These are phyloP conservation scores for Trichoderma gamsii DNA, from an alignment of 495 filamentous ascomycete genomes.

Conservation along the genomic window DNA sequence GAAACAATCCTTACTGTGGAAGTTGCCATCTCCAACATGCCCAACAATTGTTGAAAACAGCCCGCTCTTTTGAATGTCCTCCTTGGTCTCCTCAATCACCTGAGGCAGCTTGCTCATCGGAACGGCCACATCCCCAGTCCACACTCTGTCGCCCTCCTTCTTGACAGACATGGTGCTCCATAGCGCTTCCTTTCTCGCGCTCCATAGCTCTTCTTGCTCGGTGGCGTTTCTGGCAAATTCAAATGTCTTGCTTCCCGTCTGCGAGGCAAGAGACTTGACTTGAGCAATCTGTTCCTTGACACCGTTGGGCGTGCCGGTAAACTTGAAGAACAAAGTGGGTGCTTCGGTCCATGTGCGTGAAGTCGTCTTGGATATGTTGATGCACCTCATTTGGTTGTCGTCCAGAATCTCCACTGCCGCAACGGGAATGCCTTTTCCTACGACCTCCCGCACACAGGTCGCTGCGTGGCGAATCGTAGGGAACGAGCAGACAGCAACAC, in stretches of 20 bases:
- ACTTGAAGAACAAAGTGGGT: conserved; percentile 95
- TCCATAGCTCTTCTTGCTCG: conserved; percentile 78
- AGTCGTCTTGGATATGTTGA: conserved; percentile 75
- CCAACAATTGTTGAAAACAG: conserved; percentile 67
- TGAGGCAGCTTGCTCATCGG: conserved; percentile 65
- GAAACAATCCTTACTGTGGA: conserved; percentile 51
- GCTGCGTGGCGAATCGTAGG: conserved; percentile 71
- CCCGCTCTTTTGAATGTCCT: conserved; percentile 59
- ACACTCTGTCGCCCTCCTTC: conserved; percentile 58
- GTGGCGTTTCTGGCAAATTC: conserved; percentile 66
- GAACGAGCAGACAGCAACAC: conserved; percentile 84
- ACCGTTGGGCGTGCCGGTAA: conserved; percentile 63
- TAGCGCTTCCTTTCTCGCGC: conserved; percentile 77
- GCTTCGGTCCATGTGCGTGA: conserved; percentile 65
- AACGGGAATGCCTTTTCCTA: conserved; percentile 73
- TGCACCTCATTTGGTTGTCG: conserved; percentile 89
- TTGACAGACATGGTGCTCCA: conserved; percentile 63
- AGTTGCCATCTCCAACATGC: conserved; percentile 84
- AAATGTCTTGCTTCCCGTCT: conserved; percentile 59
- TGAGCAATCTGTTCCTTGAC: conserved; percentile 79
- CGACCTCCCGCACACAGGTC: conserved; percentile 70
- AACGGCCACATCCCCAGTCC: conserved; percentile 81
- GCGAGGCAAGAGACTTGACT: conserved; percentile 61
- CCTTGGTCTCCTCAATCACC: conserved; percentile 75
- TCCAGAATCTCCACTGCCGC: conserved; percentile 90